A percentile compares a stretch with the other conserved stretches of the same genome.
These are phyloP conservation scores for Actinomucor elegans DNA, from an alignment of 371 early-diverging fungal genomes.

Conservation along the genomic window DNA sequence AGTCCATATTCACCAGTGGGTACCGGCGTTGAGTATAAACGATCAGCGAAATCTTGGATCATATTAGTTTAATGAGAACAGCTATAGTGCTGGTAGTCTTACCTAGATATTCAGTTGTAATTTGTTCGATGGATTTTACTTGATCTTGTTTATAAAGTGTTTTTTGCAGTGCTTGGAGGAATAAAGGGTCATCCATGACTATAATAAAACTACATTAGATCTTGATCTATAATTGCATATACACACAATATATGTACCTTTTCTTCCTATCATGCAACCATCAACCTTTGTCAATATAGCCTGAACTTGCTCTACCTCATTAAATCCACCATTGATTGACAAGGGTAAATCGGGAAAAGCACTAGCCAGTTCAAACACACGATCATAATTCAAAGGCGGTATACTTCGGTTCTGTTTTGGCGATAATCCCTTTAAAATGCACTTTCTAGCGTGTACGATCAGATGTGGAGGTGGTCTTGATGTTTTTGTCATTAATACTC, in stretches of 20 bases:
- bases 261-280: conserved; percentile 80
- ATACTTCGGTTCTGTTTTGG: conserved; percentile 84
- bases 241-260: conserved; percentile 38
- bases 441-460: conserved; percentile 89
- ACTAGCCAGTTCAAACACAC: conserved; percentile 68
- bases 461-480: conserved; percentile 50
- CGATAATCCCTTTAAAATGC: conserved; percentile 79
- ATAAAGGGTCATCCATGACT: conserved; percentile 42
- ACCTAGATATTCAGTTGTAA: conserved; percentile 47
- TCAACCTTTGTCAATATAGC: conserved; percentile 51
- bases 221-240: not conserved
- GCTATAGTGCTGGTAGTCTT: conserved; percentile 4
- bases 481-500: conserved; percentile 32
- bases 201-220: conserved; percentile 2
- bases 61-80: no score
- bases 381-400: conserved; percentile 78
- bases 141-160: conserved; percentile 7
- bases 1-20: conserved; percentile 12
- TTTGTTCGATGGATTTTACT: conserved; percentile 32
- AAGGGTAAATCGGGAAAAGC: conserved; percentile 67
- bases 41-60: conserved; percentile 27
- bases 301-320: conserved; percentile 39
- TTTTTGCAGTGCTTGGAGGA: conserved; percentile 33
- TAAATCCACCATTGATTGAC: conserved; percentile 84
- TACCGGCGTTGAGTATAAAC: conserved; percentile 10